Percentiles rank a stretch among this genome's conserved stretches.
Evolutionary conservation across 768 basidiomycete genomes (phyloP).

Genomic region (Pleurotus giganteus): DNA sequence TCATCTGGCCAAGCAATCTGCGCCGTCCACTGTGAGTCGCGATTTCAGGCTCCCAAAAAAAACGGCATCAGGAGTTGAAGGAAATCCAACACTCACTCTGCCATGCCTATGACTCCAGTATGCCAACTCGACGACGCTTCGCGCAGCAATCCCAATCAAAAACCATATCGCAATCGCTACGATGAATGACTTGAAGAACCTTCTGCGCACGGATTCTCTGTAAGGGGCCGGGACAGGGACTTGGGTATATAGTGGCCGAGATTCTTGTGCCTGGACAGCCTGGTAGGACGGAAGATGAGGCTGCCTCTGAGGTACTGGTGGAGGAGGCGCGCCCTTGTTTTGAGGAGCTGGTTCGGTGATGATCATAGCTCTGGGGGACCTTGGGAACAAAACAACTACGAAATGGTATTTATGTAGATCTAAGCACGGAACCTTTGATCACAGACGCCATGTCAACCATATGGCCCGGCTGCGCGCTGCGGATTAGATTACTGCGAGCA

Average conservation of each 20-base stretch:
- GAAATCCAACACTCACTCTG: not conserved
- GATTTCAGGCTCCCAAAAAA: not conserved
- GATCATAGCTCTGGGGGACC: not conserved
- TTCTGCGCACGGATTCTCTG: not conserved
- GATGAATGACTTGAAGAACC: constrained; percentile 4
- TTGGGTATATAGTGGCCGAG: not conserved
- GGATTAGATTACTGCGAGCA: not conserved
- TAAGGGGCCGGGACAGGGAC: not conserved
- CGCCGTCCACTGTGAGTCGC: not conserved
- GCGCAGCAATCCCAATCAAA: not conserved
- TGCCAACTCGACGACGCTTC: constrained; percentile 6
- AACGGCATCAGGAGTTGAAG: not conserved
- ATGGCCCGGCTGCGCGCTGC: constrained; percentile 9
- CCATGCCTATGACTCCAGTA: constrained; percentile 6
- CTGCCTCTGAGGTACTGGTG: not conserved
- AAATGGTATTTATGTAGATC: not conserved
- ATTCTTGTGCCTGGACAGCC: not conserved
- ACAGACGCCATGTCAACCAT: not conserved
- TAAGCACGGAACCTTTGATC: not conserved
- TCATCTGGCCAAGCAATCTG: constrained; percentile 7
- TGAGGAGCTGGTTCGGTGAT: constrained; percentile 2
- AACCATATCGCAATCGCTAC: constrained; percentile 7
- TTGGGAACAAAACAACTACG: not conserved
- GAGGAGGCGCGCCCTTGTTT: constrained; percentile 1
- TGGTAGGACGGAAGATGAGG: constrained; percentile 1